Conservation (phyloP, 345 rosid genomes). For the Viola odorata region DNA sequence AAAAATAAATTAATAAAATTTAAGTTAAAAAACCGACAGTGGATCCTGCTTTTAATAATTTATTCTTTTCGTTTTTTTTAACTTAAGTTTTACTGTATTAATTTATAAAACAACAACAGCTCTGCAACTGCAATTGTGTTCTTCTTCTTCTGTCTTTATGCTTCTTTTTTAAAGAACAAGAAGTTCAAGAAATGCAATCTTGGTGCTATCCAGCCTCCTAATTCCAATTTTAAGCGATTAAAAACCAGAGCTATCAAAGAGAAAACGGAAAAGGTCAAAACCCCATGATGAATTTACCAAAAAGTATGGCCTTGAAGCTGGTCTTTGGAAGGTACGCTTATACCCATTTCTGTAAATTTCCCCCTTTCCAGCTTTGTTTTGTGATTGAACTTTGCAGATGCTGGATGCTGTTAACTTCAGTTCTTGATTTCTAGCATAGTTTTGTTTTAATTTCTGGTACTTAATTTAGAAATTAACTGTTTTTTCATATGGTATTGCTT, state of each 20-base stretch:
- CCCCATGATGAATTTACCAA: constrained; percentile 61
- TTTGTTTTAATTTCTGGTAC: no score
- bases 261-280: constrained; percentile 40
- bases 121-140: constrained; percentile 27
- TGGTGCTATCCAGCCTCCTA: constrained; percentile 21
- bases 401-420: no score
- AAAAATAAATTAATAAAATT: no score
- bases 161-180: constrained; percentile 17
- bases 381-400: not conserved
- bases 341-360: constrained; percentile 4
- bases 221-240: constrained; percentile 27
- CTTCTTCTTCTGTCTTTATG: no score
- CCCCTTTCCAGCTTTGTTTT: not conserved
- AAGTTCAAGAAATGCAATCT: constrained; percentile 19
- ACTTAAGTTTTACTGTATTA: no score
- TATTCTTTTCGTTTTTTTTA: no score
- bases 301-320: constrained; percentile 90
- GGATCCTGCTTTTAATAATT: no score
- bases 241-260: constrained; percentile 54
- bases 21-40: no score
- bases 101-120: constrained; percentile 45
- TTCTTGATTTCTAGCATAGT: no score
- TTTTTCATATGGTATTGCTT: no score
- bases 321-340: constrained; percentile 81
- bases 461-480: no score